A percentile compares a stretch with the other conserved stretches of the same genome.
phyloP scores from a whole-genome alignment of 371 early-diverging fungal species.

The Rhizomucor pusillus region DNA sequence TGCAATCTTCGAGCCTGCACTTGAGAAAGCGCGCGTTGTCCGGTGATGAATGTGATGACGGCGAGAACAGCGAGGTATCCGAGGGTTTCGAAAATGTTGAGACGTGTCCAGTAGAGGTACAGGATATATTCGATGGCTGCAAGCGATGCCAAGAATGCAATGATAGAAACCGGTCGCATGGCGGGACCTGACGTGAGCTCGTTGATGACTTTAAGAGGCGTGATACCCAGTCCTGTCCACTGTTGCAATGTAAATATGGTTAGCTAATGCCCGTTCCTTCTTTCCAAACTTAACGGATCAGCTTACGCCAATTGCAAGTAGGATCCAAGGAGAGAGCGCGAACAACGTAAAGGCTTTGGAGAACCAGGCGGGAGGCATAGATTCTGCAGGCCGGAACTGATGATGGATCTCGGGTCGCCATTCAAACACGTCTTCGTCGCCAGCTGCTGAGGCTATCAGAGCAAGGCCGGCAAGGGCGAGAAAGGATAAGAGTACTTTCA shows the following conservation, averaged over 20 bases:
- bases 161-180: slow-evolving; percentile 38
- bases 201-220: slow-evolving; percentile 34
- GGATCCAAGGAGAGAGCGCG: slow-evolving; percentile 65
- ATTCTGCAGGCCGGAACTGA: slow-evolving; percentile 60
- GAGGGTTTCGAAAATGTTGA: slow-evolving; percentile 71
- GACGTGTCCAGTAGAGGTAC: slow-evolving; percentile 68
- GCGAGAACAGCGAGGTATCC: slow-evolving; percentile 56
- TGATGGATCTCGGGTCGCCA: slow-evolving; percentile 68
- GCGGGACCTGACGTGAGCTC: slow-evolving; percentile 23
- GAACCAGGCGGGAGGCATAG: slow-evolving; percentile 58
- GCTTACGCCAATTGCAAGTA: slow-evolving; percentile 59
- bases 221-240: slow-evolving; percentile 59
- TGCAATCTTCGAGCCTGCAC: slow-evolving; percentile 30
- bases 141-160: slow-evolving; percentile 57
- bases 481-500: neutral
- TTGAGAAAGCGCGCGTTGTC: slow-evolving; percentile 53
- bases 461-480: slow-evolving; percentile 5
- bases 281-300: neutral
- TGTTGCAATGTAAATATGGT: slow-evolving; percentile 13
- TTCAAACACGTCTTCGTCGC: slow-evolving; percentile 47
- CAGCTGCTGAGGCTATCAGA: slow-evolving; percentile 25
- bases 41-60: slow-evolving; percentile 56
- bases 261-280: neutral
- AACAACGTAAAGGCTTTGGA: slow-evolving; percentile 55
- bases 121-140: slow-evolving; percentile 58